Evolutionary conservation across 352 stramenopile genomes (phyloP), one percentile per base, ranked within the genome.

Genomic region (Detonula confervacea): DNA sequence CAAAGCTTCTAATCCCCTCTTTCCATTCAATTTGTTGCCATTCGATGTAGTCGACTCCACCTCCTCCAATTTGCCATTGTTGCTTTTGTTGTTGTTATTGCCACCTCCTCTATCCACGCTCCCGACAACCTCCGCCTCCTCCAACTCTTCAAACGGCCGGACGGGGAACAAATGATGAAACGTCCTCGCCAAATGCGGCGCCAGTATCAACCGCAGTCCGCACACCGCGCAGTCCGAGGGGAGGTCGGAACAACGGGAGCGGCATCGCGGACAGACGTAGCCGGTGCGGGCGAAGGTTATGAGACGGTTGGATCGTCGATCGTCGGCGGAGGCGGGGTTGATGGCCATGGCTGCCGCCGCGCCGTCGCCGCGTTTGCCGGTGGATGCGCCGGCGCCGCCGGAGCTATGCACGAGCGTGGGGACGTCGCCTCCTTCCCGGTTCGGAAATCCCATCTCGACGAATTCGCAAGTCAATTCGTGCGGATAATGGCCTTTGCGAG

Each of bases 131-230:
- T 81, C 64, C 27, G 54, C 83, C 39, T 81, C 70, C 4, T 71
- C 72, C 70, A 93, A 90, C 81, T 97, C 95, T 12, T 93, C 78
- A 87, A 98, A 99, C 52, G 96, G 96, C 56, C 92, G 88, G 7
- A 99, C 95, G 1, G 97, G 97, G 78, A 99, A 99, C 59, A 99
- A 91, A 87, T 99, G 97, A 84, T 99, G 97, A 89, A 99, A 99
- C 4, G 95, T 98, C 20, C 97, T 90, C 68, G 97, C 96, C 14
- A 99, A 91, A 80, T 99, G 97, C n/a, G 97, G 96, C 42, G 96
- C 98, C 61, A 97, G 95, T 30, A 97, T 96, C n/a, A 99, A 89
- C 70, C 97, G 95, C 59, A 99, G 81, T 71, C 96, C 97, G 87
- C 97, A 99, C 24, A 99, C 96, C 66, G 96, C 92, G 90, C 97